Percentiles rank a stretch among this genome's conserved stretches.
These are phyloP conservation scores for Pulveroboletus ravenelii DNA, from an alignment of 768 basidiomycete genomes.

Conservation along the genomic window DNA sequence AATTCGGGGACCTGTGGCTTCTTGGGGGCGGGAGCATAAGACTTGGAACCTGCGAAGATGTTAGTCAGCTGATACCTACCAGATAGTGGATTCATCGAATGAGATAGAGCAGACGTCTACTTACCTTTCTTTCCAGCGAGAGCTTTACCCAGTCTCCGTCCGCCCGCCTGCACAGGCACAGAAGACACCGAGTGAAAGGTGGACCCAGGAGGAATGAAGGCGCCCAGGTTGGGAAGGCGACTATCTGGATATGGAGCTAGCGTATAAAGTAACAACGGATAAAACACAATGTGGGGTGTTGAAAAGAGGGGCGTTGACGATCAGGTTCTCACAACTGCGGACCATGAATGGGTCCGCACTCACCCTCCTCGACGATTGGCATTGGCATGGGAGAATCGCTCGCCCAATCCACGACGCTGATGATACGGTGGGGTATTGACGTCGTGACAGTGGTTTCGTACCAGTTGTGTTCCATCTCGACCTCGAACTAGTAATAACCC, in stretches of 20 bases:
- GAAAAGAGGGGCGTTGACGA: background rate
- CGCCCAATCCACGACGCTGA: constrained; percentile 94
- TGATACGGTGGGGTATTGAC: constrained; percentile 65
- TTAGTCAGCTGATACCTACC: background rate
- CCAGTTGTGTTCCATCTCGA: constrained; percentile 94
- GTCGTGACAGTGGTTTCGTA: constrained; percentile 87
- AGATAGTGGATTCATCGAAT: background rate
- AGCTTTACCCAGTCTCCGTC: constrained; percentile 14
- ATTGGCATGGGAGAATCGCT: constrained; percentile 60
- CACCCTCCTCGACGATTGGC: constrained; percentile 8
- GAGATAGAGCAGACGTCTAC: background rate
- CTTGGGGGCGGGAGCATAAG: constrained; percentile 11
- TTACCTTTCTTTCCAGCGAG: constrained; percentile 11
- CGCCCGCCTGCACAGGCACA: background rate
- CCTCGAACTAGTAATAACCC: constrained; percentile 56
- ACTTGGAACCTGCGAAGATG: constrained; percentile 4
- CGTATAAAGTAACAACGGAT: background rate
- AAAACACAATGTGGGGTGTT: background rate
- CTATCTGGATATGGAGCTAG: constrained; percentile 3
- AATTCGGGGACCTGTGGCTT: constrained; percentile 6
- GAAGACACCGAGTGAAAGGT: constrained; percentile 16
- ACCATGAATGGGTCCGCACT: constrained; percentile 6
- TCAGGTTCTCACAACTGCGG: constrained; percentile 5
- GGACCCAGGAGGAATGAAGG: constrained; percentile 22
- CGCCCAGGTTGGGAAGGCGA: constrained; percentile 22